Evolutionary conservation across 2,329 filamentous ascomycete genomes (phyloP).

Genomic region (Aspergillus sojae): DNA sequence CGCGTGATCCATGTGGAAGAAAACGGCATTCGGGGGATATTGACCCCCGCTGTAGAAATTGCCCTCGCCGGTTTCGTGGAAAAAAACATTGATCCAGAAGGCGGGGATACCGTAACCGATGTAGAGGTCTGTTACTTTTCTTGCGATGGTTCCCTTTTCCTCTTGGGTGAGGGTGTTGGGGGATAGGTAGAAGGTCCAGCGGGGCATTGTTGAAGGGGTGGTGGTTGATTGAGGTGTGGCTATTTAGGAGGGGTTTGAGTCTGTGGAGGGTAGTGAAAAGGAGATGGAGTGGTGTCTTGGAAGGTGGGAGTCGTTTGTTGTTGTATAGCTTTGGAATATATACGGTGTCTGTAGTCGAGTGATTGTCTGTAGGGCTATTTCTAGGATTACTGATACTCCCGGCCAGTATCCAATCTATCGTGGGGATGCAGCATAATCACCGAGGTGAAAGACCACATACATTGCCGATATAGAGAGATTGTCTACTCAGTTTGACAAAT

Average conservation of each 20-base stretch:
- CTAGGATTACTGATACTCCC: not conserved
- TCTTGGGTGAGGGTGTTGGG: constrained; percentile 5
- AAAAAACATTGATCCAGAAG: constrained; percentile 4
- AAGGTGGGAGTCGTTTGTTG: not conserved
- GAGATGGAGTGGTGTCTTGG: not conserved
- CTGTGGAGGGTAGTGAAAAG: not conserved
- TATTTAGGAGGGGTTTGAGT: too few species aligned
- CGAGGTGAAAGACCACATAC: not conserved
- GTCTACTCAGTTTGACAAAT: not conserved
- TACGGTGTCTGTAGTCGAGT: not conserved
- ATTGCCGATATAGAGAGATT: not conserved
- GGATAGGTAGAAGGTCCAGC: constrained; percentile 1
- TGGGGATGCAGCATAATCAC: not conserved
- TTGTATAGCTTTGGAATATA: not conserved
- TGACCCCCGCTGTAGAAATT: constrained; percentile 8
- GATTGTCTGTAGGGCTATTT: not conserved
- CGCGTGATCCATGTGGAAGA: constrained; percentile 10
- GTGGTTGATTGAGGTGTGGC: not conserved
- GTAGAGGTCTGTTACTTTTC: constrained; percentile 10
- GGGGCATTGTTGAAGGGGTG: not conserved
- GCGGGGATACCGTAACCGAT: not conserved
- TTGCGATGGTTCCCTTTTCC: constrained; percentile 11
- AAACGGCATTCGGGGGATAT: constrained; percentile 1
- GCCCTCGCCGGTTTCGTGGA: not conserved
- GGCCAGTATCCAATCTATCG: not conserved